Evolutionary conservation across 768 basidiomycete genomes (phyloP).

Genomic region (Solioccasus polychromus): DNA sequence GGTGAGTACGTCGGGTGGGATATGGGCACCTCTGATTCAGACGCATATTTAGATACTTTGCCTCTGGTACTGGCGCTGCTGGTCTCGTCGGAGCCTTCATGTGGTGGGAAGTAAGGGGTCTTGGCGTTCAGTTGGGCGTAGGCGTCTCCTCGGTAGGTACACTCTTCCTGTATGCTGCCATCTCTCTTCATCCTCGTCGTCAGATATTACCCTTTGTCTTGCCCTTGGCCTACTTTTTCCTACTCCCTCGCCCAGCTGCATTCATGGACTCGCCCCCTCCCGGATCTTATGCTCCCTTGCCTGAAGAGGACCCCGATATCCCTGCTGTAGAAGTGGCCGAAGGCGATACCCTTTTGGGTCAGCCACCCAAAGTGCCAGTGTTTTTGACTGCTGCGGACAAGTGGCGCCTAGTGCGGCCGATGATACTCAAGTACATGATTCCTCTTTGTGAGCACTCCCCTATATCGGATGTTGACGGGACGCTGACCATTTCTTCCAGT

Average conservation of each 20-base stretch:
- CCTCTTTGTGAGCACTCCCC: constrained; percentile 68
- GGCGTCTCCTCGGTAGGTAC: constrained; percentile 73
- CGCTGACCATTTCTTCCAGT: constrained; percentile 35
- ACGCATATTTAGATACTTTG: constrained; percentile 66
- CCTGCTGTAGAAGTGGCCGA: constrained; percentile 24
- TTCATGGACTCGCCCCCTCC: constrained; percentile 45
- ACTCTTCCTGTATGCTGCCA: not conserved
- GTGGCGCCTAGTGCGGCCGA: constrained; percentile 73
- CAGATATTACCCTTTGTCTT: constrained; percentile 83
- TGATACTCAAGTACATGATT: constrained; percentile 85
- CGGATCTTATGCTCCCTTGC: constrained; percentile 37
- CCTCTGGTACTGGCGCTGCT: constrained; percentile 91
- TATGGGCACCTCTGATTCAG: not conserved
- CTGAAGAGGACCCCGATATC: constrained; percentile 28
- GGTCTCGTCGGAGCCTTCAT: constrained; percentile 89
- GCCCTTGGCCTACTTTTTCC: constrained; percentile 70
- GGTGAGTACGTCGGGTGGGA: constrained; percentile 41
- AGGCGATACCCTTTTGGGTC: constrained; percentile 26
- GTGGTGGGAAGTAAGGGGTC: constrained; percentile 89
- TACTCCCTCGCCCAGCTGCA: constrained; percentile 62
- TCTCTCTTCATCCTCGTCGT: not conserved
- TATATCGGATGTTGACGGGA: not conserved
- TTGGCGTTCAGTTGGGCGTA: constrained; percentile 83
- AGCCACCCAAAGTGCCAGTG: constrained; percentile 41
- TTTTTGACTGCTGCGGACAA: constrained; percentile 72